Conservation (phyloP, 768 basidiomycete genomes). For the Cubamyces lactineus region DNA sequence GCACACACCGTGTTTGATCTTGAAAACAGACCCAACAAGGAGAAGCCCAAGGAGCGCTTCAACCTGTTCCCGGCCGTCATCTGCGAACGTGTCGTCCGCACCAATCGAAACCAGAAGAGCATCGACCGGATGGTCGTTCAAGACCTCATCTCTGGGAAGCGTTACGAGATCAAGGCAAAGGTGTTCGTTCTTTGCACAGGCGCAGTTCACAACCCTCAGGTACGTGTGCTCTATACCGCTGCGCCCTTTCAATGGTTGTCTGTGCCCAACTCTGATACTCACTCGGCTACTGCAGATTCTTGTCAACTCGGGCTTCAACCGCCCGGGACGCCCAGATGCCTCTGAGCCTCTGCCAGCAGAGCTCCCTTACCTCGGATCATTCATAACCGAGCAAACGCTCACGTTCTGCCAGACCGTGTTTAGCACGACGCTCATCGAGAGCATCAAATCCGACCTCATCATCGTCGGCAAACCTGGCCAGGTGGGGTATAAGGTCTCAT, state of each 20-base stretch:
- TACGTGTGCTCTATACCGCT: neutral
- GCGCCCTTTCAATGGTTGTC: too few species aligned
- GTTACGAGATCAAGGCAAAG: constrained; percentile 13
- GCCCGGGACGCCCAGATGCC: neutral
- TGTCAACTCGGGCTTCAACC: constrained; percentile 23
- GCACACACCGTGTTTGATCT: constrained; percentile 24
- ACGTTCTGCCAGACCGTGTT: constrained; percentile 31
- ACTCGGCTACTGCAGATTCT: constrained; percentile 18
- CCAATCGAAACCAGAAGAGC: neutral
- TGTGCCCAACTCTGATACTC: too few species aligned
- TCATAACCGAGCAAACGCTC: constrained; percentile 33
- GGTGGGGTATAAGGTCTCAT: neutral
- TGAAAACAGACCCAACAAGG: neutral
- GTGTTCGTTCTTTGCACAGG: constrained; percentile 28
- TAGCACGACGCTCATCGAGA: constrained; percentile 14
- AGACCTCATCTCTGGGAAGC: neutral
- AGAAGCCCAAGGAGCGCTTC: constrained; percentile 11
- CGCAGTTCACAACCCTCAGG: constrained; percentile 27
- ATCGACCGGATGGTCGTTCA: neutral
- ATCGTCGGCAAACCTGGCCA: neutral
- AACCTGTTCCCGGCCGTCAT: constrained; percentile 25
- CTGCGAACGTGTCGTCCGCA: constrained; percentile 21
- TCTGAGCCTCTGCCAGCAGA: neutral
- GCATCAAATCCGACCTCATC: constrained; percentile 6
- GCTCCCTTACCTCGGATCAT: constrained; percentile 19